Evolutionary conservation across 208 protist species (phyloP), one percentile per base, ranked within the genome.

Genomic region (Wallacemonas sp.): DNA sequence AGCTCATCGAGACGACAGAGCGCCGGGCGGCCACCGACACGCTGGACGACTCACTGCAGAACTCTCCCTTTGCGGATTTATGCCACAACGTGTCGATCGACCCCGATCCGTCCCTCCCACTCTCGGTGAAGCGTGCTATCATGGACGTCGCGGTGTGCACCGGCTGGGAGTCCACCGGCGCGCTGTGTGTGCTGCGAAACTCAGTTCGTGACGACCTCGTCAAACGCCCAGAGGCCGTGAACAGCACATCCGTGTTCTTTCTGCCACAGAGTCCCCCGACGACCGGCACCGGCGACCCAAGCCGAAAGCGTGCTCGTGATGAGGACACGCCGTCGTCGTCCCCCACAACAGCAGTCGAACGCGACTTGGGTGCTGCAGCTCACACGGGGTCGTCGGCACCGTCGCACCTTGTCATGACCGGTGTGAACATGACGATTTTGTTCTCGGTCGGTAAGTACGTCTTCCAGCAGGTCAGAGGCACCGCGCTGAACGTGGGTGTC

Each of bases 191-290:
- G 24, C 64, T 90, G 53, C 84, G 90, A 1, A 73, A 88, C 28
- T 88, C 87, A 6, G 62, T 94, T 6, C 82, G 90, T 6, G 75
- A 85, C 42, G 64, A 67, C n/a, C 66, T 89, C 2, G 73, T 90
- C 14, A 63, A 55, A 24, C 80, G 76, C 3, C 66, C 73, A 9
- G 79, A 90, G 68, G 77, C 77, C 15, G 68, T 96, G 1, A 88
- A 94, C 73, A 86, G 82, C 24, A 68, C 88, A 1, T 94, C 86
- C 28, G 79, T 80, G 26, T 96, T 96, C 53, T 88, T 87, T 28
- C 45, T 96, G 22, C 53, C 65, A 3, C 24, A 30, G 2, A 63
- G 36, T 28, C 33, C 14, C n/a, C 42, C 69, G 14, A 58, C 17
- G 39, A 68, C 59, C 14, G 49, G 45, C 11, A 42, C 33, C 9